Evolutionary conservation across 176 grass and related monocot species (phyloP).

Genomic region (Tuctoria greenei): DNA sequence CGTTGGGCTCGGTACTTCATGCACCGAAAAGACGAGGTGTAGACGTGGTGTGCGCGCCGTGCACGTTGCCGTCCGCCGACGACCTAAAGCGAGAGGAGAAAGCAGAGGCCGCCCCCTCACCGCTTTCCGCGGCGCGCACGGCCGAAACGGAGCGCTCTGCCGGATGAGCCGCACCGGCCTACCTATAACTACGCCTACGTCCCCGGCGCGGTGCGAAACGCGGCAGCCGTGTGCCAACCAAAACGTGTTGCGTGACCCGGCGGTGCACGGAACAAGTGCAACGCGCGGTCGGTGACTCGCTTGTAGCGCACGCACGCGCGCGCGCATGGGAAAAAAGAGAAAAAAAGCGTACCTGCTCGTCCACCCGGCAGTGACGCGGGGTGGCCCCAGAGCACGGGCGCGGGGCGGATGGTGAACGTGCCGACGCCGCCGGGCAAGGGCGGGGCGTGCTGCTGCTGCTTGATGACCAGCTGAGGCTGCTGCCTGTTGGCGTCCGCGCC

Average conservation of each 20-base stretch:
- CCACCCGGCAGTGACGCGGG: conserved; percentile 29
- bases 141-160: not conserved
- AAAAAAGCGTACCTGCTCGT: conserved; percentile 34
- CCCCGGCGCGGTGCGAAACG: no score
- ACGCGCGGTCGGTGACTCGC: not conserved
- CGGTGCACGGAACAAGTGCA: not conserved
- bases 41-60: not conserved
- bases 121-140: not conserved
- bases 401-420: not conserved
- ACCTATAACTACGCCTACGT: no score
- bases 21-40: not conserved
- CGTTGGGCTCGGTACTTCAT: not conserved
- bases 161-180: no score
- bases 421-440: conserved; percentile 45
- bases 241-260: not conserved
- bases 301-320: not conserved
- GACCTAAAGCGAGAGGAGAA: not conserved
- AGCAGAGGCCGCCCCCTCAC: not conserved
- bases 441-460: conserved; percentile 35
- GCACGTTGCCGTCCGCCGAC: no score
- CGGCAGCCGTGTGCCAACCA: not conserved
- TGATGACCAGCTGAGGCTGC: not conserved
- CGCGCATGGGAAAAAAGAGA: not conserved
- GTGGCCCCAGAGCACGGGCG: conserved; percentile 52
- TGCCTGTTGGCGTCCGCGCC: not conserved